These are phyloP conservation scores for Dacryopinax primogenitus DNA, from an alignment of 768 basidiomycete species.

Conservation along the genomic window DNA sequence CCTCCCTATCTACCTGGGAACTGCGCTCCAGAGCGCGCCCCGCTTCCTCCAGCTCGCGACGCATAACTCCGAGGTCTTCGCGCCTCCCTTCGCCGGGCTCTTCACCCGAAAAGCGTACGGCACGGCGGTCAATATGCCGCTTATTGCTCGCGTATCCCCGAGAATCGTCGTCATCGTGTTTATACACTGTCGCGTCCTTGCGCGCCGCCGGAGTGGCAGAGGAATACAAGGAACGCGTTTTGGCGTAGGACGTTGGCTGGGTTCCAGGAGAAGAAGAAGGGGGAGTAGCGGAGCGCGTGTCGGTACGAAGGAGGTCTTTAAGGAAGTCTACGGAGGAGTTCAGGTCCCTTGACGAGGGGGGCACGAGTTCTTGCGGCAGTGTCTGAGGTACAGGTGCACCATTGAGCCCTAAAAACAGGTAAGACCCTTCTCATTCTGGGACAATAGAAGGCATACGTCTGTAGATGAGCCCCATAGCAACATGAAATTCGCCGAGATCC, in stretches of 20 bases:
- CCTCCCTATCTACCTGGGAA: conserved; percentile 61
- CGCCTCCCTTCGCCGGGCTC: conserved; percentile 34
- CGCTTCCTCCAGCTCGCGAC: conserved; percentile 65
- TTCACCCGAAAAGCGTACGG: conserved; percentile 59
- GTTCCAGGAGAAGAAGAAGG: conserved; percentile 27
- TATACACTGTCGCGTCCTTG: conserved; percentile 86
- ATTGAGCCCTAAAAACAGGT: conserved; percentile 54
- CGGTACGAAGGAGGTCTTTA: conserved; percentile 75
- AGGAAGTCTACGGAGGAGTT: conserved; percentile 81
- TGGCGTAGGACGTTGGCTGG: conserved; percentile 45
- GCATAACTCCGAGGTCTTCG: conserved; percentile 69
- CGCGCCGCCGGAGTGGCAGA: conserved; percentile 45
- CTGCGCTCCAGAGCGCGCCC: conserved; percentile 66
- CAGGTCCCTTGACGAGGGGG: conserved; percentile 82
- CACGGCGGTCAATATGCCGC: conserved; percentile 73
- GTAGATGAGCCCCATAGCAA: conserved; percentile 97
- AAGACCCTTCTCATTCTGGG: background rate
- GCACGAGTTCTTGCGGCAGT: conserved; percentile 79
- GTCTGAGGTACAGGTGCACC: conserved; percentile 80
- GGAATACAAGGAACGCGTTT: conserved; percentile 53
- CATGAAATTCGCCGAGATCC: conserved; percentile 91
- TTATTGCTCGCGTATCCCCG: conserved; percentile 67
- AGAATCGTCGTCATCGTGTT: conserved; percentile 40
- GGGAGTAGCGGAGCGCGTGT: conserved; percentile 55
- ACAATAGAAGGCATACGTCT: conserved; percentile 51